Evolutionary conservation across 352 stramenopile species (phyloP).

Genomic region (Phytophthora europaea): DNA sequence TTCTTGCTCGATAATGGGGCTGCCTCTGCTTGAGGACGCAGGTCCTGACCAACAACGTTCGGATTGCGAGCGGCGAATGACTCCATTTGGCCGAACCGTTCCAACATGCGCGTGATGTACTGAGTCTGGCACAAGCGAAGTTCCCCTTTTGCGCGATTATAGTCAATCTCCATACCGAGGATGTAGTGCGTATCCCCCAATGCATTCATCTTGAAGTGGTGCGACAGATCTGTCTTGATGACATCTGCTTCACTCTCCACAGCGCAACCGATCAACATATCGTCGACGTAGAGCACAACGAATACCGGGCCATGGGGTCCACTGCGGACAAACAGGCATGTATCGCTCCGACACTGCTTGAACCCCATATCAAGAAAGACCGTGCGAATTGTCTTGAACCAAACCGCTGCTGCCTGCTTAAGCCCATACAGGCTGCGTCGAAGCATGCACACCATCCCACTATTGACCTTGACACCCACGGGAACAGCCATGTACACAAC

Average conservation of each 20-base stretch:
- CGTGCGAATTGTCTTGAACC: constrained; percentile 34
- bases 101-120: not conserved
- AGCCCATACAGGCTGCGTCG: constrained; percentile 42
- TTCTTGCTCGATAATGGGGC: not conserved
- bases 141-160: not conserved
- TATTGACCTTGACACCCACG: constrained; percentile 2
- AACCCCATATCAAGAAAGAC: constrained; percentile 16
- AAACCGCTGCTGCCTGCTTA: constrained; percentile 42
- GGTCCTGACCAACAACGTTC: not conserved
- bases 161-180: not conserved
- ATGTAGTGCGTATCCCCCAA: not conserved
- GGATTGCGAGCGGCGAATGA: not conserved
- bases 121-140: not conserved
- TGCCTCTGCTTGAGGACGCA: not conserved
- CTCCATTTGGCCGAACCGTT: not conserved
- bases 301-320: constrained; percentile 2
- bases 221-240: not conserved
- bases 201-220: not conserved
- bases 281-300: constrained; percentile 26
- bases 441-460: constrained; percentile 32
- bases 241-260: not conserved
- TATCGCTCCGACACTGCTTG: constrained; percentile 3
- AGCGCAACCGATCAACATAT: not conserved
- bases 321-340: constrained; percentile 12
- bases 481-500: constrained; percentile 36